Percentiles rank a stretch among this genome's conserved stretches.
Evolutionary conservation across 1,284 basidiomycete species (phyloP).

Genomic region (Melampsora americana): DNA sequence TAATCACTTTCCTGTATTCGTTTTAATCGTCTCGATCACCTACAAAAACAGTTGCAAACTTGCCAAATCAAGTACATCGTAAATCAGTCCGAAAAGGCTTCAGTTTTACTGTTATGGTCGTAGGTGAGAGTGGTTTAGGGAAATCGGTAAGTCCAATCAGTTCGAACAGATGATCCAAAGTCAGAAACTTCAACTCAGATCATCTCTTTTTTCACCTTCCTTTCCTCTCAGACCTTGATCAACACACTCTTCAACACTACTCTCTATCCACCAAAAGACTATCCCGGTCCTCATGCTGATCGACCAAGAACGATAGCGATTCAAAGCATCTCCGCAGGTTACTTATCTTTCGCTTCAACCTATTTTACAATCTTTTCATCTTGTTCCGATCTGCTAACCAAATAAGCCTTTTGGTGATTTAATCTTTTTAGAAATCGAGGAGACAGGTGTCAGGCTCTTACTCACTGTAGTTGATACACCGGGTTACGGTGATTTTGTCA

Average conservation of each 20-base stretch:
- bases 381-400: constrained; percentile 49
- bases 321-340: constrained; percentile 92
- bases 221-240: constrained; percentile 65
- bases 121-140: constrained; percentile 96
- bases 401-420: constrained; percentile 46
- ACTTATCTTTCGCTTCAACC: constrained; percentile 49
- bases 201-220: background rate
- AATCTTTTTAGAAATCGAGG: constrained; percentile 78
- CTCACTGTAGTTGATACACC: constrained; percentile 97
- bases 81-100: constrained; percentile 89
- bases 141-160: constrained; percentile 63
- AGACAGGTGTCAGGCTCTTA: constrained; percentile 88
- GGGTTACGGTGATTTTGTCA: constrained; percentile 94
- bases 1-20: constrained; percentile 12
- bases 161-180: no score
- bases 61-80: constrained; percentile 95
- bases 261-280: constrained; percentile 73
- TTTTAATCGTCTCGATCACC: constrained; percentile 57
- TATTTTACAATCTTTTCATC: constrained; percentile 13
- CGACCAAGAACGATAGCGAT: constrained; percentile 87
- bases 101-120: constrained; percentile 93
- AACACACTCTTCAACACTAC: constrained; percentile 96
- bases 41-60: constrained; percentile 65
- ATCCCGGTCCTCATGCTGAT: constrained; percentile 77
- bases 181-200: background rate